These are phyloP conservation scores for Artemisia annua DNA, from an alignment of 129 eudicot genomes.

Conservation along the genomic window DNA sequence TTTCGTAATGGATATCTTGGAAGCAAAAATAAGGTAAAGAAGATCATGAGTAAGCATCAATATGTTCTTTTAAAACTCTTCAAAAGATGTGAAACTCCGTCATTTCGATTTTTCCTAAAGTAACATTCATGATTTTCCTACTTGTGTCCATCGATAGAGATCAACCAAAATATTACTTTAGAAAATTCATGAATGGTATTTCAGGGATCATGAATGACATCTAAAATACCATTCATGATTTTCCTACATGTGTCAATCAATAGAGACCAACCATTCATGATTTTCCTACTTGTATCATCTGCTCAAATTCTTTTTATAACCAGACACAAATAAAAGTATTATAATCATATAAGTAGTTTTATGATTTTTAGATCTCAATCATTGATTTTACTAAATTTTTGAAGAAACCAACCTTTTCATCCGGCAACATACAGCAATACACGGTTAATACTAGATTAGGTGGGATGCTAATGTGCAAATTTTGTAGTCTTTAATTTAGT, in stretches of 20 bases:
- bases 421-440: too few relatives aligned
- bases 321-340: too few relatives aligned
- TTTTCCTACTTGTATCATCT: too few relatives aligned
- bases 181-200: not conserved
- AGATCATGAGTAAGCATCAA: slow-evolving; percentile 21
- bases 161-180: not conserved
- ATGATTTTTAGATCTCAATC: too few relatives aligned
- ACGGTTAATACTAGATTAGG: too few relatives aligned
- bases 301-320: too few relatives aligned
- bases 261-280: not conserved
- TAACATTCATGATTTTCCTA: not conserved
- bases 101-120: slow-evolving; percentile 13
- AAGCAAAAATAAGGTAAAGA: slow-evolving; percentile 25
- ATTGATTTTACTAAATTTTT: too few relatives aligned
- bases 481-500: too few relatives aligned
- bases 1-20: slow-evolving; percentile 27
- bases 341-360: too few relatives aligned
- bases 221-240: not conserved
- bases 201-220: too few relatives aligned
- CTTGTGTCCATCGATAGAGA: not conserved
- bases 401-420: too few relatives aligned
- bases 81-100: slow-evolving; percentile 25
- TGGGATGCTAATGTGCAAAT: too few relatives aligned
- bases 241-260: not conserved
- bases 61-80: slow-evolving; percentile 23